These are phyloP conservation scores for Diospyros kaki DNA, from an alignment of 148 eudicot species.

Conservation along the genomic window DNA sequence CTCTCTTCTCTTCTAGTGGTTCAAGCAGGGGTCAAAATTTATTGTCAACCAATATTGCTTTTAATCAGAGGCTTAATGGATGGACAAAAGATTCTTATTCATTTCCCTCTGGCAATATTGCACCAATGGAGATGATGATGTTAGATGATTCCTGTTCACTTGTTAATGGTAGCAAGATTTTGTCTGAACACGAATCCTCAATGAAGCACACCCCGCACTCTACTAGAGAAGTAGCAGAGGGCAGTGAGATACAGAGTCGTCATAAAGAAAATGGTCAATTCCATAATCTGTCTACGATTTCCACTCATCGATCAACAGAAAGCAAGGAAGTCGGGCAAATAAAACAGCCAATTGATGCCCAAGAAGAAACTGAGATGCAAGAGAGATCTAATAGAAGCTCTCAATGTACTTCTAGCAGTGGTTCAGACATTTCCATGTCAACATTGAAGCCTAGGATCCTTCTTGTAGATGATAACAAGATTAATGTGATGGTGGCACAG, in stretches of 20 bases:
- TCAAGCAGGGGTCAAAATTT: conserved; percentile 38
- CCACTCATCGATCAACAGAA: conserved; percentile 8
- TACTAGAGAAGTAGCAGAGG: conserved; percentile 7
- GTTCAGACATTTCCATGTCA: conserved; percentile 29
- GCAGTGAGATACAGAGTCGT: conserved; percentile 18
- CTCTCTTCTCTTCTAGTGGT: conserved; percentile 42
- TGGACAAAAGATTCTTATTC: conserved; percentile 23
- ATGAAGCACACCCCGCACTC: conserved; percentile 18
- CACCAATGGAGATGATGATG: conserved; percentile 32
- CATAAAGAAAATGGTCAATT: conserved; percentile 20
- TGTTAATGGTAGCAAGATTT: conserved; percentile 31
- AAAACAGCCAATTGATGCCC: conserved; percentile 19
- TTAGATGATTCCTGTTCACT: conserved; percentile 31
- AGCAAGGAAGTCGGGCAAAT: conserved; percentile 16
- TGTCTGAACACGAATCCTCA: conserved; percentile 27
- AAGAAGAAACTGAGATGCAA: conserved; percentile 28
- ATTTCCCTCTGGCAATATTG: conserved; percentile 21
- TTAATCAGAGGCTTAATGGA: conserved; percentile 27
- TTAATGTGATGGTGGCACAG: conserved; percentile 80
- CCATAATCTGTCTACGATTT: conserved; percentile 17
- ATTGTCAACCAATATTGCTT: conserved; percentile 24
- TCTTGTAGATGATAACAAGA: conserved; percentile 87
- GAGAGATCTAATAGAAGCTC: conserved; percentile 28
- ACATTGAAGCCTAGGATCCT: conserved; percentile 58
- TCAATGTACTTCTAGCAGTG: conserved; percentile 44